Evolutionary conservation across 352 stramenopile genomes (phyloP), one percentile per base, ranked within the genome.

Genomic region (Pythium monospermum): DNA sequence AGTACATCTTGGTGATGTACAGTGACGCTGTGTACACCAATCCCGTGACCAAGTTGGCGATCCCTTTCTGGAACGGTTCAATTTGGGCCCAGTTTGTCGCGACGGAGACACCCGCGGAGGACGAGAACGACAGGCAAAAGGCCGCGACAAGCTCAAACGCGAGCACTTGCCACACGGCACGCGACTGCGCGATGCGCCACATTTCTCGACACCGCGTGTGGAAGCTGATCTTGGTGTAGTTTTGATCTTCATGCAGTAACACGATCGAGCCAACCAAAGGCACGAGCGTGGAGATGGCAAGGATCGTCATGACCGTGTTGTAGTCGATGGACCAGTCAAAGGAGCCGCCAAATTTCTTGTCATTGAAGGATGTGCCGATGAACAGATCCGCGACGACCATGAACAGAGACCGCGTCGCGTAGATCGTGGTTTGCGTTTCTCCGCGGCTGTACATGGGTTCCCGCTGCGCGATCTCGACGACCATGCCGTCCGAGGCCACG

Each of bases 401-500:
- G 26, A 71, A 71, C 22, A 77, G 27, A 32, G 65, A 73, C 28
- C 71, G 59, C 16, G 58, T 74, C 4, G 60, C 57, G 54, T 79
- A 85, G 21, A 66, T 73, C 21, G 66, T 59, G 30, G 77, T 73
- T 52, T 91, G 81, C 16, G 69, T 81, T 30, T 75, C 64, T 41
- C 81, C 81, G 25, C 78, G 74, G 2, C 55, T 66, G 4, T 46
- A 36, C 21, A 87, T 55, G 11, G 79, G 69, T 33, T 92, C 82
- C 22, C 81, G 64, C 38, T 92, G 79, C 0, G 68, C 73, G 22
- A 85, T 56, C 42, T 91, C 76, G 23, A 96, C 77, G 32, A 88
- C 62, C 43, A 93, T 71, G 0, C 75, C 87, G 61, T 97, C 87
- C 15, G 80, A 75, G 23, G 84, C 76, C 0, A 93, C 77, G 62